Percentiles rank a stretch among this genome's conserved stretches.
These are phyloP conservation scores for Amanita muscaria DNA, from an alignment of 768 basidiomycete species.

Conservation along the genomic window DNA sequence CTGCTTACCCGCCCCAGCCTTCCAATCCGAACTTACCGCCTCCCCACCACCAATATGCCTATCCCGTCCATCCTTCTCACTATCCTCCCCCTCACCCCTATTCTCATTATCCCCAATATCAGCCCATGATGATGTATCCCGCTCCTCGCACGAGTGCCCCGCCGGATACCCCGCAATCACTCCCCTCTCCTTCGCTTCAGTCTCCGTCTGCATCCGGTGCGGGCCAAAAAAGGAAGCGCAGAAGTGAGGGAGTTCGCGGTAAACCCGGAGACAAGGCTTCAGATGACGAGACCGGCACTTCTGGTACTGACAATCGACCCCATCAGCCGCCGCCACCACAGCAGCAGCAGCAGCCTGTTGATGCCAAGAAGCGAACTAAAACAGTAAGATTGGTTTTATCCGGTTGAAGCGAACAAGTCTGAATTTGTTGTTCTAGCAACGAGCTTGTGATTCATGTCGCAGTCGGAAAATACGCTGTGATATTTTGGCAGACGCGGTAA, in stretches of 20 bases:
- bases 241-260: conserved; percentile 26
- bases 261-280: conserved; percentile 42
- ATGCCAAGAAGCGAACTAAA: conserved; percentile 84
- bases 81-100: conserved; percentile 44
- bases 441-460: conserved; percentile 88
- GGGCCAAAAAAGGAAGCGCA: conserved; percentile 60
- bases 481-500: conserved; percentile 57
- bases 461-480: conserved; percentile 94
- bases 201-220: conserved; percentile 20
- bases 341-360: conserved; percentile 28
- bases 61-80: conserved; percentile 46
- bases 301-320: conserved; percentile 37
- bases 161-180: conserved; percentile 27
- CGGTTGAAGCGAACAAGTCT: conserved; percentile 9
- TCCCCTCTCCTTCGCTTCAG: conserved; percentile 25
- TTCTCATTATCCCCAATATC: conserved; percentile 58
- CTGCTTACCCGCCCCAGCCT: conserved; percentile 25
- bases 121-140: conserved; percentile 67
- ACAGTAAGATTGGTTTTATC: conserved; percentile 38
- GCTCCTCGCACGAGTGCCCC: conserved; percentile 29
- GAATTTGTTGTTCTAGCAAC: conserved; percentile 28
- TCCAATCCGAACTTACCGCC: conserved; percentile 29
- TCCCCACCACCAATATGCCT: conserved; percentile 39
- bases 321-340: conserved; percentile 21
- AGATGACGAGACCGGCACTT: conserved; percentile 51